These are phyloP conservation scores for Fomitiporia mediterranea DNA, from an alignment of 1,284 basidiomycete genomes.

Conservation along the genomic window DNA sequence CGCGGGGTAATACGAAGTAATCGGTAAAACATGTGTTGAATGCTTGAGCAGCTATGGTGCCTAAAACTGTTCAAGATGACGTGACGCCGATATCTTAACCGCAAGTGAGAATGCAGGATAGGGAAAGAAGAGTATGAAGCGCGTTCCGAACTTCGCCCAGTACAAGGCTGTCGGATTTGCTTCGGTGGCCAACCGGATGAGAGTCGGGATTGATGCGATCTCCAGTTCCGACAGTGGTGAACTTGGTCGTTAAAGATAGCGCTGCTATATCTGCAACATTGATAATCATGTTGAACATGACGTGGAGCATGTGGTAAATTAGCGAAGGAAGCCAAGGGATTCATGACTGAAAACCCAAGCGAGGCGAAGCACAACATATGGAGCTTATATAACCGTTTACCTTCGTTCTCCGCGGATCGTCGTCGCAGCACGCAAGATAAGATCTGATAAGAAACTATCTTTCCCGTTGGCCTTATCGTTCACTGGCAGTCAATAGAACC, in stretches of 20 bases:
- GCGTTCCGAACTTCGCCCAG: slow-evolving; percentile 18
- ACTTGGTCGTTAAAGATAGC: neutral
- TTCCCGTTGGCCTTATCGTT: too few relatives aligned
- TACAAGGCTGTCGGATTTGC: slow-evolving; percentile 12
- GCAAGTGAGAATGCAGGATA: neutral
- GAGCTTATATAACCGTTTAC: neutral
- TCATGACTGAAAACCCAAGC: neutral
- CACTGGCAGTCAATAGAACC: too few relatives aligned
- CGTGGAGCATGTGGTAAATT: neutral
- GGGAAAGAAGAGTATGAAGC: neutral
- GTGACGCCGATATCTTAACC: neutral
- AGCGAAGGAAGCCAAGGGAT: neutral
- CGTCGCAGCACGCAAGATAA: neutral
- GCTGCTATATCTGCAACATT: neutral
- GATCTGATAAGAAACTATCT: neutral
- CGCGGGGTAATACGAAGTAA: slow-evolving; percentile 12
- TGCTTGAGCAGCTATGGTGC: neutral
- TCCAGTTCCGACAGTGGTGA: neutral
- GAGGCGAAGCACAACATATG: neutral
- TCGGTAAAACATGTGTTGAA: slow-evolving; percentile 15
- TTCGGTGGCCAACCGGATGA: slow-evolving; percentile 20
- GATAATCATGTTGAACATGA: neutral
- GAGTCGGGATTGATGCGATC: slow-evolving; percentile 9
- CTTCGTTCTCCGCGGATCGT: too few relatives aligned
- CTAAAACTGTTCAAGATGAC: neutral